These are phyloP conservation scores for Isabelozyma pseudorhagii DNA, from an alignment of 805 yeast species.

Conservation along the genomic window DNA sequence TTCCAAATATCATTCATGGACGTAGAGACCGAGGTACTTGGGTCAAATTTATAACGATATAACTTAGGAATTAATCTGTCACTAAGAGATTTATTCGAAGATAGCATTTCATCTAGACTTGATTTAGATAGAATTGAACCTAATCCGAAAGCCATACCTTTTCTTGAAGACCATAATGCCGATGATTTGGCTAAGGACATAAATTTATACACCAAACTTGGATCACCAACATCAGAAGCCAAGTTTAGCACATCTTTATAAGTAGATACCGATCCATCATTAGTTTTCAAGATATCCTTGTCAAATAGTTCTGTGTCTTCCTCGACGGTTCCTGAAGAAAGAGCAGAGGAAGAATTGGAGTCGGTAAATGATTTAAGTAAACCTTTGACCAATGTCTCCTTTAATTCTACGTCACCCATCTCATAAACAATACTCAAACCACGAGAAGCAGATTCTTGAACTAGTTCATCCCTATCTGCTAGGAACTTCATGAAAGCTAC, in stretches of 20 bases:
- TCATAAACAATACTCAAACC: slow-evolving; percentile 84
- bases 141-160: slow-evolving; percentile 91
- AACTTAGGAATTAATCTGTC: slow-evolving; percentile 72
- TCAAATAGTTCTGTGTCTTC: slow-evolving; percentile 84
- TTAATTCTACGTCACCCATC: slow-evolving; percentile 61
- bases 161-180: slow-evolving; percentile 86
- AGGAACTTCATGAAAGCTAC: slow-evolving; percentile 72
- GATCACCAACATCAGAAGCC: slow-evolving; percentile 95
- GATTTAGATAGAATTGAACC: slow-evolving; percentile 81
- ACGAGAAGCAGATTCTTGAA: slow-evolving; percentile 91
- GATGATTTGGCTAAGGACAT: slow-evolving; percentile 90
- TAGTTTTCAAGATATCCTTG: slow-evolving; percentile 73
- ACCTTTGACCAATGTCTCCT: slow-evolving; percentile 70
- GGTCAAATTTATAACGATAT: slow-evolving; percentile 83
- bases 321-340: slow-evolving; percentile 65
- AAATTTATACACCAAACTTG: slow-evolving; percentile 87
- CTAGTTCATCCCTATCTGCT: slow-evolving; percentile 76
- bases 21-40: slow-evolving; percentile 65
- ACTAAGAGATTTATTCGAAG: slow-evolving; percentile 52
- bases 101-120: slow-evolving; percentile 60
- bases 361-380: slow-evolving; percentile 78
- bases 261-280: slow-evolving; percentile 84
- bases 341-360: slow-evolving; percentile 43
- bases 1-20: slow-evolving; percentile 92
- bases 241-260: slow-evolving; percentile 84